Conservation (phyloP, 2,329 filamentous ascomycete genomes). For the Nigrograna mackinnonii region DNA sequence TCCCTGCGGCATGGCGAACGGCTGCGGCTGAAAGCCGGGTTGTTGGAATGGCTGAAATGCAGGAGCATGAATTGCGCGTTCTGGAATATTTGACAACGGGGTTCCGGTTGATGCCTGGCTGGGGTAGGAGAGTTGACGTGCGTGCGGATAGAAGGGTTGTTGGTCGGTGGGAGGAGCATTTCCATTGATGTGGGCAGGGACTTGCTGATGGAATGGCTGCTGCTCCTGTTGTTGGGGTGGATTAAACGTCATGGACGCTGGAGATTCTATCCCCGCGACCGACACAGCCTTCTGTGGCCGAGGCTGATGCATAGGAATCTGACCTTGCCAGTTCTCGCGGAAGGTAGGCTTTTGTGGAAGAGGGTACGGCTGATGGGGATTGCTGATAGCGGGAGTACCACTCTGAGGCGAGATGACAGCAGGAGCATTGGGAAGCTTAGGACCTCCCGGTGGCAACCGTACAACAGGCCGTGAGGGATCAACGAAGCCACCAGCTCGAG, state of each 20-base stretch:
- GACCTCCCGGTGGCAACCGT: constrained; percentile 71
- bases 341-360: constrained; percentile 59
- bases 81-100: constrained; percentile 87
- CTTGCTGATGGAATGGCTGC: constrained; percentile 91
- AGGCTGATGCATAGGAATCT: constrained; percentile 86
- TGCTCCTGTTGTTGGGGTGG: constrained; percentile 69
- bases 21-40: constrained; percentile 56
- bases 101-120: constrained; percentile 75
- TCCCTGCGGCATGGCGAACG: constrained; percentile 38
- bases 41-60: constrained; percentile 75
- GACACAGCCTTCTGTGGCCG: constrained; percentile 94
- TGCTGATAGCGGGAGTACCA: constrained; percentile 52
- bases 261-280: constrained; percentile 88
- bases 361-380: constrained; percentile 54
- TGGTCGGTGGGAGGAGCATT: constrained; percentile 53
- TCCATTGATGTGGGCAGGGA: constrained; percentile 75
- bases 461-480: constrained; percentile 75
- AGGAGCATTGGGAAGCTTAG: constrained; percentile 36
- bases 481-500: constrained; percentile 62
- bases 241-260: constrained; percentile 63
- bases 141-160: constrained; percentile 61
- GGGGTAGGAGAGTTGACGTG: constrained; percentile 69
- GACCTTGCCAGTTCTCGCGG: constrained; percentile 63
- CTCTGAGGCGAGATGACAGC: constrained; percentile 34
- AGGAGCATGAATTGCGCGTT: constrained; percentile 86